These are phyloP conservation scores for Alternaria sp. DNA, from an alignment of 2,329 filamentous ascomycete species.

Conservation along the genomic window DNA sequence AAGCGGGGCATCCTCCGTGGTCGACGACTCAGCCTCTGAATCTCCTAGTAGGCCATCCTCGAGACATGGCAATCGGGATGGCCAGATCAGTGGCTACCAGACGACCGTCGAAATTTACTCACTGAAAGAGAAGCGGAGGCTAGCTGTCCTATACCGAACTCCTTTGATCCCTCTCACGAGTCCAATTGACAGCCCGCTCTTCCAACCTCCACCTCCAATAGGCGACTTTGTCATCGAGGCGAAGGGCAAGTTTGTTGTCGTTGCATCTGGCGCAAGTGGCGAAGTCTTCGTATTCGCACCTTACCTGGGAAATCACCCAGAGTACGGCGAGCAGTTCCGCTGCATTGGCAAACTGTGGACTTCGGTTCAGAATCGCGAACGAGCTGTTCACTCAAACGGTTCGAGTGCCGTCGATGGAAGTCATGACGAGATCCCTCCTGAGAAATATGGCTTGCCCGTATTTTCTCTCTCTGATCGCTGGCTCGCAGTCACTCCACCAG, in stretches of 20 bases:
- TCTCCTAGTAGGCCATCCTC: slow-evolving; percentile 50
- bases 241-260: slow-evolving; percentile 73
- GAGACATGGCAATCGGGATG: slow-evolving; percentile 35
- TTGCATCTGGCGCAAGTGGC: slow-evolving; percentile 84
- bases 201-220: slow-evolving; percentile 73
- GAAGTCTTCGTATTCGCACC: slow-evolving; percentile 80
- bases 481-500: slow-evolving; percentile 79
- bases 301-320: slow-evolving; percentile 37
- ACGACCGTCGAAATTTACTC: slow-evolving; percentile 92
- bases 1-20: slow-evolving; percentile 48
- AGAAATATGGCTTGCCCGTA: slow-evolving; percentile 68
- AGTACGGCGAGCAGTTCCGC: slow-evolving; percentile 56
- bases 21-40: slow-evolving; percentile 49
- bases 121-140: slow-evolving; percentile 73
- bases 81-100: slow-evolving; percentile 72
- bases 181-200: slow-evolving; percentile 67
- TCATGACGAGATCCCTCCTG: slow-evolving; percentile 42
- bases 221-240: slow-evolving; percentile 79
- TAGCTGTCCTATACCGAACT: slow-evolving; percentile 78
- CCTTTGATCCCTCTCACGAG: slow-evolving; percentile 69
- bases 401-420: slow-evolving; percentile 50
- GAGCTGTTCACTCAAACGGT: slow-evolving; percentile 42
- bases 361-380: slow-evolving; percentile 68
- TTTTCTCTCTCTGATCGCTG: slow-evolving; percentile 76
- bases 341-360: slow-evolving; percentile 96